Base-by-base conservation (phyloP, 108 stramenopile species). In the Fragilariopsis cylindrus region DNA sequence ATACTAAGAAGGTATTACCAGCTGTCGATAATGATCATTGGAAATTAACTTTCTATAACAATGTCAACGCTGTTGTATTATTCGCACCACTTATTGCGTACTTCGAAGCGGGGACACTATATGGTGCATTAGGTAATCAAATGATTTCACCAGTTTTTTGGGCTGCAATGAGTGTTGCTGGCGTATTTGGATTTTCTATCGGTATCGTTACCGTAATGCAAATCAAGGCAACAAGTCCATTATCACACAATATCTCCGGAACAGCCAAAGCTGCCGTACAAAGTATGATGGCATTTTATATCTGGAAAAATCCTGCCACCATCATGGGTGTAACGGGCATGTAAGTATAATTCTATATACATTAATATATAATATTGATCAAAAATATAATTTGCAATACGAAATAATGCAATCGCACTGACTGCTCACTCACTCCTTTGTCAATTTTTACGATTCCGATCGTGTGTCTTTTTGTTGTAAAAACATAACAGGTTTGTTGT, bases 161-260 rank as follows among this genome's bases (percentile, higher is more conserved):
- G 95, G 49, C 67, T 6, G 89, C 90, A 75, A 97, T 98, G 95
- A 70, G 80, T 42, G 77, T 96, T 15, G 87, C 96, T 52, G 97
- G 98, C 53, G 76, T 95, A 63, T 92, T 97, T 68, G 98, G 98
- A 18, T 97, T 97, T 81, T 81, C 86, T 69, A 98, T 98, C 54
- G 98, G 98, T 69, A 95, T 97, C 64, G 98, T 97, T 7, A 94
- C 96, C 12, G 96, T 98, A 11, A 76, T 97, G 74, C 98, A 98
- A 76, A 97, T 97, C 81, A 94, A 96, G 76, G 95, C 92, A 7
- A 97, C 98, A 7, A 88, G 84, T 69, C 98, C 98, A 7, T 76
- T 98, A 63, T 89, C 96, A 11, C 98, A 98, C 78, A 98, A 98
- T 75, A 97, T 98, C 62, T 91, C 89, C 30, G 98, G 98, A 44